Base-by-base conservation (phyloP, 805 yeast species). In the Cyberlindnera japonica region DNA sequence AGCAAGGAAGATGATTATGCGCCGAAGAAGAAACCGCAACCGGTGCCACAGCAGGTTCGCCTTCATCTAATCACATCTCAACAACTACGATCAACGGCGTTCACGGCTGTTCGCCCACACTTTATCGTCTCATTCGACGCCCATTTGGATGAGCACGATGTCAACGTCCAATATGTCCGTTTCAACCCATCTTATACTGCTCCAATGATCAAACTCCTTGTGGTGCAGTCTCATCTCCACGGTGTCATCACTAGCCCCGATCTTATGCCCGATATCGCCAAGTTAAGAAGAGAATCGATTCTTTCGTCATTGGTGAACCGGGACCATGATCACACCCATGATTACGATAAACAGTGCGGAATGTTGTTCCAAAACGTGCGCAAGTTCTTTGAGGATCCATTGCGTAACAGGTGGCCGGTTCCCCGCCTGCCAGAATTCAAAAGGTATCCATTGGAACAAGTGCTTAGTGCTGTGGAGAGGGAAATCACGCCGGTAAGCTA, bases 51-150 rank as follows among this genome's bases (percentile, higher is more conserved):
- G 40, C 54, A 49, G 19, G 46, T 61, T 19, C 55, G 51, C 50
- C 47, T 74, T 12, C 72, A 69, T 53, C 53, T 75, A 40, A 67
- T 75, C 14, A 60, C 75, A 11, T 62, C 76, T 3, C 69, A 70
- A 22, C 78, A 72, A 50, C 48, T 74, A 28, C 60, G 61, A 16
- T 45, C 58, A 7, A 58, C 49, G 17, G 58, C 57, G 13, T 41
- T 61, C 34, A 63, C 62, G 19, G 63, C 58, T 18, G 59, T 63
- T 38, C 53, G 60, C 25, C 54, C 73, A 36, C 72, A 75, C 45
- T 52, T 67, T 25, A 67, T 76, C 19, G 53, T 77, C 1, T 67
- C 78, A n/a, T 65, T 77, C 44, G 81, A 77, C 55, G 65, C 75
- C 5, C 34, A 54, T 30, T 30, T 71, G 22, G 59, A 64, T 35